phyloP scores from a whole-genome alignment of 441 rosid genomes.

The Kokia cookei region DNA sequence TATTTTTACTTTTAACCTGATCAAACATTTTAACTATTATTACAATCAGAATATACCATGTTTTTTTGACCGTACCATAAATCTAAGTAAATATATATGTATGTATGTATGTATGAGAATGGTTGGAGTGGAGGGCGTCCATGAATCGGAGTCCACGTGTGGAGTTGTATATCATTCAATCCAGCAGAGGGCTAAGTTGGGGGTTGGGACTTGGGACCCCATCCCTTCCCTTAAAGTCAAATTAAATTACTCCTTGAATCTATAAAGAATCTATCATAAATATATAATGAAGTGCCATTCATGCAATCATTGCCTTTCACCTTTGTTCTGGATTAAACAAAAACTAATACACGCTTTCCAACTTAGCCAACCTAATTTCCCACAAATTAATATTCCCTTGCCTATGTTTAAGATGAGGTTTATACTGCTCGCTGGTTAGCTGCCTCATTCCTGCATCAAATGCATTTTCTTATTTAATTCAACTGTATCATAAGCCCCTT shows the following conservation, averaged over 20 bases:
- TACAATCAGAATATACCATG: no score
- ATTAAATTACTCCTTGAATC: conserved; percentile 1
- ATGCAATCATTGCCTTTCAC: conserved; percentile 34
- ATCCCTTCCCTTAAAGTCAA: conserved; percentile 10
- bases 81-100: no score
- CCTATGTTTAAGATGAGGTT: not conserved
- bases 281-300: conserved; percentile 32
- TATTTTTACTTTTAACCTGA: no score
- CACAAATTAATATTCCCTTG: not conserved
- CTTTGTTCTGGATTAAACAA: conserved; percentile 19
- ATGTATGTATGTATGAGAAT: no score
- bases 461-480: not conserved
- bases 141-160: conserved; percentile 43
- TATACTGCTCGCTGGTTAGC: not conserved
- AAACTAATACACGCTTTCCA: not conserved
- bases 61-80: no score
- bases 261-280: not conserved
- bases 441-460: not conserved
- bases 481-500: no score
- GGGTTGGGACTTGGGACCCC: conserved; percentile 15
- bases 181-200: conserved; percentile 30
- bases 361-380: not conserved
- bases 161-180: conserved; percentile 54
- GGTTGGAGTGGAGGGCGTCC: no score
- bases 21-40: no score